These are phyloP conservation scores for Tricharina praecox DNA, from an alignment of 495 filamentous ascomycete genomes.

Conservation along the genomic window DNA sequence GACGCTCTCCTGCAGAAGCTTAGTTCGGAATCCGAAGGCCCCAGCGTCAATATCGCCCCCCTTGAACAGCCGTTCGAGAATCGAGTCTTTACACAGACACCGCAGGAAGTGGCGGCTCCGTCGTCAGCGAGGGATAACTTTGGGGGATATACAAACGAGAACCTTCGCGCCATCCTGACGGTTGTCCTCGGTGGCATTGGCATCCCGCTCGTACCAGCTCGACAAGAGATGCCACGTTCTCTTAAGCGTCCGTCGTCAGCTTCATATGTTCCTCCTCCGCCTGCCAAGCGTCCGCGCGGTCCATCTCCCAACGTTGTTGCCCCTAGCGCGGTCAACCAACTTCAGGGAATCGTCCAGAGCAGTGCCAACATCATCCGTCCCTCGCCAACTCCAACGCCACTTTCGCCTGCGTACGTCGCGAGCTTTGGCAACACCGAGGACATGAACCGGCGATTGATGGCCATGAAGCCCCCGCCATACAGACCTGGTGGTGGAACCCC, in stretches of 20 bases:
- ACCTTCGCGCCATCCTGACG: too few relatives aligned
- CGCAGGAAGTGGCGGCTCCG: too few relatives aligned
- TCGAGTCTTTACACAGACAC: too few relatives aligned
- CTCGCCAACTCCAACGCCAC: not conserved
- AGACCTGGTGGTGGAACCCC: too few relatives aligned
- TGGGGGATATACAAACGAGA: too few relatives aligned
- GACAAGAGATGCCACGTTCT: not conserved
- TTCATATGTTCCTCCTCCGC: constrained; percentile 1
- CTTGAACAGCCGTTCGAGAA: too few relatives aligned
- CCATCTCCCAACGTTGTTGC: constrained; percentile 8
- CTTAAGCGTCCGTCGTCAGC: constrained; percentile 9
- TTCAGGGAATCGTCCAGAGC: constrained; percentile 11
- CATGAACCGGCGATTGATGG: constrained; percentile 22
- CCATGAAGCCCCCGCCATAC: constrained; percentile 23
- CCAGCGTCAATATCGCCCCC: too few relatives aligned
- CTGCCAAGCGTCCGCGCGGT: constrained; percentile 10
- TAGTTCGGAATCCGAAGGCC: too few relatives aligned
- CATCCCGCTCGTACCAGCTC: not conserved
- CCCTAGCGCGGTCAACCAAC: constrained; percentile 10
- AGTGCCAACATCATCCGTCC: not conserved
- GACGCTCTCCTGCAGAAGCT: too few relatives aligned
- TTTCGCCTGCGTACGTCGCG: constrained; percentile 15
- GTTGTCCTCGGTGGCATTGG: too few relatives aligned
- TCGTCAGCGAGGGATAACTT: too few relatives aligned
- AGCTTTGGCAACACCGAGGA: constrained; percentile 23